Base-by-base conservation (phyloP, 306 rosid species). In the Ormosia semicastrata region DNA sequence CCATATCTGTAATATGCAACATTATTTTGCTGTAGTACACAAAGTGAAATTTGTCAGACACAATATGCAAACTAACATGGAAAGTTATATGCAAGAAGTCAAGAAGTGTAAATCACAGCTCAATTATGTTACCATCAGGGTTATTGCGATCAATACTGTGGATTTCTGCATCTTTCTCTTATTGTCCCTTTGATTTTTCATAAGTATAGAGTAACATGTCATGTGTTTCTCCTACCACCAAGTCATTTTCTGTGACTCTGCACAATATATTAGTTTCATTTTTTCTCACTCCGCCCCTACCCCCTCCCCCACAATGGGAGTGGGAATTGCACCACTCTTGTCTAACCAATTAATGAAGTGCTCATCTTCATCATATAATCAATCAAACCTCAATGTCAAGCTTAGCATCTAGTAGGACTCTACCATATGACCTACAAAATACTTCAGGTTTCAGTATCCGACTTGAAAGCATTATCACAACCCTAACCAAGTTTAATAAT, bases 1-100 rank as follows among this genome's bases (percentile, higher is more conserved):
- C 89, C 90, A 76, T 89, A 89, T 85, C 62, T 84, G 69, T 87
- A 89, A 70, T 77, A 74, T 82, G 82, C 88, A 77, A 47, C 82
- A 47, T 79, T 83, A 78, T 75, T 83, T 72, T 81, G 77, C 90
- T 89, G 88, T 79, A 69, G 67, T 57, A 40, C 32, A 76, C 78
- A 46, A 73, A 74, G 46, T 53, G 58, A 76, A 60, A 57, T 34
- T 49, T 60, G 72, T 87, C 86, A 81, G 84, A 78, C 17, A 67
- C 49, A 36, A 65, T 30, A 73, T 37, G 46, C 54, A 81, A 69
- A 78, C 41, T 66, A 73, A n/a, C 32, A 75, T 4, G 29, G 49
- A 14, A 53, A 47, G 33, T 43, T 50, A 43, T 64, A 58, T 29
- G 46, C 41, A 75, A 79, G 40, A 17, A 62, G 57, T 33, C 41